phyloP scores from a whole-genome alignment of 176 grass and related monocot species.

The Eragrostis nindensis region DNA sequence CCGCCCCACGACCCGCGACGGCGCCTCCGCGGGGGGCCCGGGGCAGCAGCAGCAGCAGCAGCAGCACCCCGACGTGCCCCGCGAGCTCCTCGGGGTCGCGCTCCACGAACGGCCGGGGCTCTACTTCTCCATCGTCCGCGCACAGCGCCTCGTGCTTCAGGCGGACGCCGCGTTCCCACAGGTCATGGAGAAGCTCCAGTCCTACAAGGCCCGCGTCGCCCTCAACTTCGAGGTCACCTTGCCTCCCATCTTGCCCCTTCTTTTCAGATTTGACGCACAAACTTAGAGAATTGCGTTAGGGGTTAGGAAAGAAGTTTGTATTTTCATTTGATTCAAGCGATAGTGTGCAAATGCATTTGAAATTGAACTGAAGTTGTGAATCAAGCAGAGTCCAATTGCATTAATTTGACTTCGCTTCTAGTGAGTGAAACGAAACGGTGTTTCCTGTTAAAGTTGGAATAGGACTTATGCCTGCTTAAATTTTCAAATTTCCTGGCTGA shows the following conservation, averaged over 20 bases:
- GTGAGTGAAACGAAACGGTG: not conserved
- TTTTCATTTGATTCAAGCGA: not conserved
- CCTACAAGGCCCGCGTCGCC: constrained; percentile 75
- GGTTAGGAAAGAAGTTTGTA: not conserved
- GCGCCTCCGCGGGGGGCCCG: not conserved
- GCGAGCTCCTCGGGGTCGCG: constrained; percentile 79
- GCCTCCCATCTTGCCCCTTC: not conserved
- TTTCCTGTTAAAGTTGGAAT: constrained; percentile 3
- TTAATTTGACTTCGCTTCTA: not conserved
- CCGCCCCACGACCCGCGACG: constrained; percentile 57
- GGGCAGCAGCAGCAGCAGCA: constrained; percentile 16
- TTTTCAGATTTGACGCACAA: not conserved
- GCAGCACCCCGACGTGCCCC: constrained; percentile 54
- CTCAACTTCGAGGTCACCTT: constrained; percentile 78
- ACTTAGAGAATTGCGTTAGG: not conserved
- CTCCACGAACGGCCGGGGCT: constrained; percentile 73
- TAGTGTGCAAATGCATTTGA: not conserved
- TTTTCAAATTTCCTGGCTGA: not conserved
- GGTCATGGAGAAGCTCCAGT: constrained; percentile 97
- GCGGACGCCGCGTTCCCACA: constrained; percentile 63
- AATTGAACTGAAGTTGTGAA: not conserved
- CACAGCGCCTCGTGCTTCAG: constrained; percentile 67
- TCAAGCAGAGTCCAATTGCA: not conserved
- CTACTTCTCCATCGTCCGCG: constrained; percentile 77
- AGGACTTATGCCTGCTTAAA: not conserved